phyloP scores from a whole-genome alignment of 169 alveolate species.

The Eimeria necatrix region DNA sequence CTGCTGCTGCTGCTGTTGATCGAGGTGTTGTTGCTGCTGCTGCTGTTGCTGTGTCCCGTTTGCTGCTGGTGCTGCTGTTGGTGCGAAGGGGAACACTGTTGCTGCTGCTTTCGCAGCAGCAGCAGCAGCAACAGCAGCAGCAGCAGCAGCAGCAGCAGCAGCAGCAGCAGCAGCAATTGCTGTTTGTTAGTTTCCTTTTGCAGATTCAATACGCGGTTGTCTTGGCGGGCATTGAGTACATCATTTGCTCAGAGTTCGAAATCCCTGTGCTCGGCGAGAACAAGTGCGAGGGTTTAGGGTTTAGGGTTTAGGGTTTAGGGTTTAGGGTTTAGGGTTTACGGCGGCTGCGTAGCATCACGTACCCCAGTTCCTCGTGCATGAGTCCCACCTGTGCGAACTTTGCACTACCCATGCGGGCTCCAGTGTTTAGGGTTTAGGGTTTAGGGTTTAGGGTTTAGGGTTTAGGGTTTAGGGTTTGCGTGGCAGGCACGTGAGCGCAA shows the following conservation, averaged over 20 bases:
- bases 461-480: not conserved
- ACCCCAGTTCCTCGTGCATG: too few species aligned
- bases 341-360: not conserved
- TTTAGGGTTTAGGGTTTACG: not conserved
- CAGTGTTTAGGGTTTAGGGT: not conserved
- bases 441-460: constrained; percentile 27
- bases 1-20: constrained; percentile 37
- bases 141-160: not conserved
- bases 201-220: constrained; percentile 72
- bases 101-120: constrained; percentile 22
- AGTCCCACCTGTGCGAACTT: too few species aligned
- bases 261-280: constrained; percentile 69
- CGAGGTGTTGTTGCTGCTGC: not conserved
- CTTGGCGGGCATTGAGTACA: constrained; percentile 58
- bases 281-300: not conserved
- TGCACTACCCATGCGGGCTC: not conserved
- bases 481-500: constrained; percentile 48
- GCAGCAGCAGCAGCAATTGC: too few species aligned
- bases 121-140: constrained; percentile 30
- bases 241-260: constrained; percentile 61
- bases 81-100: not conserved
- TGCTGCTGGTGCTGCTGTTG: not conserved
- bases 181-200: not conserved
- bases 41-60: not conserved
- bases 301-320: not conserved